phyloP scores from a whole-genome alignment of 2,329 filamentous ascomycete species.

The Kalmusia sp. region DNA sequence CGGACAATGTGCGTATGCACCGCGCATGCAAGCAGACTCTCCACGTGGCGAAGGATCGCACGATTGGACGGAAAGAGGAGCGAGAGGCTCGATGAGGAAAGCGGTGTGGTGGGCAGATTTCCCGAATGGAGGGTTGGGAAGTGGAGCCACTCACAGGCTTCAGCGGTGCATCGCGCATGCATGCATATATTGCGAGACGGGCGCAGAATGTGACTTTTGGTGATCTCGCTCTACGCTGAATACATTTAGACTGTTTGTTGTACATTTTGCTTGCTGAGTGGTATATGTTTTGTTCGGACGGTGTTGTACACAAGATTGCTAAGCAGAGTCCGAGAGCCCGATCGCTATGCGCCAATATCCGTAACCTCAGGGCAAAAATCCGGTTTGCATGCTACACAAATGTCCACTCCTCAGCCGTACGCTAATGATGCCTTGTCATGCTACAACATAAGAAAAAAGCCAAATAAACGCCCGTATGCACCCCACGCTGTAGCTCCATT shows the following conservation, averaged over 20 bases:
- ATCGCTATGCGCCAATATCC: not conserved
- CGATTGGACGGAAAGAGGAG: not conserved
- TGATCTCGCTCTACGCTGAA: too few species aligned
- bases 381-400: not conserved
- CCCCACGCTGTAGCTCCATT: not conserved
- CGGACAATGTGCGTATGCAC: conserved; percentile 3
- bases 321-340: not conserved
- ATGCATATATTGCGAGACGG: too few species aligned
- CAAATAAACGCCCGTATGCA: not conserved
- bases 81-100: not conserved
- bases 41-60: conserved; percentile 4
- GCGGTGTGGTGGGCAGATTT: not conserved
- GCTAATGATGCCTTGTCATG: too few species aligned
- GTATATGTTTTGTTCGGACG: too few species aligned
- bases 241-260: too few species aligned
- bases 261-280: too few species aligned
- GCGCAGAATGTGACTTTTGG: too few species aligned
- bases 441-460: too few species aligned
- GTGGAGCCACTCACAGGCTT: not conserved
- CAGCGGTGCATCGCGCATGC: not conserved
- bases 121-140: too few species aligned
- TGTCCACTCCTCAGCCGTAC: too few species aligned
- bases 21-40: not conserved
- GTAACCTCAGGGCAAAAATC: not conserved
- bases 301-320: not conserved